phyloP scores from a whole-genome alignment of 2,329 filamentous ascomycete genomes.

The Fusarium bactridioides region DNA sequence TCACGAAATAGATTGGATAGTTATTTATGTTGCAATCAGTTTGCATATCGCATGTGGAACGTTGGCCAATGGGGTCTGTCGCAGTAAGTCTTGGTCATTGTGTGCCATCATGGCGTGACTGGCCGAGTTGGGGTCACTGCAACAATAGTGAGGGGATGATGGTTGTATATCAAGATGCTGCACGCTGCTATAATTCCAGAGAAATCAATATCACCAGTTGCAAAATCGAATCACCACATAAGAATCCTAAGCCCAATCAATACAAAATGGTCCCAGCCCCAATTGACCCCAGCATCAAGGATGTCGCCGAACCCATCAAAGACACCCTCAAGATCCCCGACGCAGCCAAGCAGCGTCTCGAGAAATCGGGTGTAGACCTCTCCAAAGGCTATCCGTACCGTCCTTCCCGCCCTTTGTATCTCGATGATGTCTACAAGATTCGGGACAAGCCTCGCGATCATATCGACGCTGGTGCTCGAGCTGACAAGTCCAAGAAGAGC shows the following conservation, averaged over 20 bases:
- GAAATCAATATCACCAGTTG: not conserved
- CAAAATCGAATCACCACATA: accelerated
- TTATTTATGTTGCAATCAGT: constrained; percentile 18
- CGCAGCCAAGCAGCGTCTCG: constrained; percentile 63
- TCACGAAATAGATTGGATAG: not conserved
- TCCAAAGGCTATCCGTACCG: constrained; percentile 76
- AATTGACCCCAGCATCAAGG: constrained; percentile 68
- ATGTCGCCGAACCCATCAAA: constrained; percentile 69
- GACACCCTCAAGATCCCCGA: constrained; percentile 70
- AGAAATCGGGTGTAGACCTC: constrained; percentile 74
- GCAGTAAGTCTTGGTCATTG: not conserved
- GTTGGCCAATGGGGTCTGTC: not conserved
- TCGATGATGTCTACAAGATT: constrained; percentile 75
- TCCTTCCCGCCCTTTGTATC: constrained; percentile 70
- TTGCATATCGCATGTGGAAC: constrained; percentile 8
- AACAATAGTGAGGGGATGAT: not conserved
- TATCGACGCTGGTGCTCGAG: constrained; percentile 68
- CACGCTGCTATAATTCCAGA: accelerated
- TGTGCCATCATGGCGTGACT: constrained; percentile 17
- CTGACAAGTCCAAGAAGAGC: constrained; percentile 69
- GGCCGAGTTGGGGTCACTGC: not conserved
- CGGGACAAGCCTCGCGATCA: constrained; percentile 63
- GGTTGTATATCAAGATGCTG: not conserved
- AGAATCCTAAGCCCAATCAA: accelerated
- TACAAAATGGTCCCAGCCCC: constrained; percentile 60